A percentile compares a stretch with the other conserved stretches of the same genome.
Conservation (phyloP, 2,329 filamentous ascomycete species). For the Xylaria arbuscula region DNA sequence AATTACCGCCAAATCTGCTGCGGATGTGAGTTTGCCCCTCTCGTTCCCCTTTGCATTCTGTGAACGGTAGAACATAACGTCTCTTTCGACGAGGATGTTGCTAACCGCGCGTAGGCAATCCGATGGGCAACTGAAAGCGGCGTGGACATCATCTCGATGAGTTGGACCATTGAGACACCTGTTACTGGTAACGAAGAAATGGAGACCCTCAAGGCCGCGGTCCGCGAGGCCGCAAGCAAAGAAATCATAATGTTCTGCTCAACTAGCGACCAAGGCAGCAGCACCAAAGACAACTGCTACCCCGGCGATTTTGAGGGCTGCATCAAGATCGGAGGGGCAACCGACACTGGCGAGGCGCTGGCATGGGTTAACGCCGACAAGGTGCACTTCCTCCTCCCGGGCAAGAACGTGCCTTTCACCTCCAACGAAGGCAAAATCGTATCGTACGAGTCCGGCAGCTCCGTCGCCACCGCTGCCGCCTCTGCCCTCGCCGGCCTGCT, state of each 20-base stretch:
- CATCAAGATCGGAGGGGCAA: conserved; percentile 20
- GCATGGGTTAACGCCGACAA: conserved; percentile 1
- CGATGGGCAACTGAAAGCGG: conserved; percentile 38
- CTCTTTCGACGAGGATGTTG: no score
- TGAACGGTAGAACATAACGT: not conserved
- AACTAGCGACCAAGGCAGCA: conserved; percentile 47
- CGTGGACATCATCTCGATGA: conserved; percentile 50
- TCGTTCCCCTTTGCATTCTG: no score
- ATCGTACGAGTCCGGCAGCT: not conserved
- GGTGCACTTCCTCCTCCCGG: not conserved
- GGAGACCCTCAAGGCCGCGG: not conserved
- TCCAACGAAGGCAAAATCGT: not conserved
- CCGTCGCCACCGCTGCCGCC: not conserved
- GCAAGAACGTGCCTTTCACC: not conserved
- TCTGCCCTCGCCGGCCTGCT: not conserved
- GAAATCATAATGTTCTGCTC: conserved; percentile 55
- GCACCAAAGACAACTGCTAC: not conserved
- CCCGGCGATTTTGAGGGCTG: not conserved
- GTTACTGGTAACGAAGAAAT: no score
- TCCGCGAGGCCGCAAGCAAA: not conserved
- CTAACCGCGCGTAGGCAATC: conserved; percentile 30
- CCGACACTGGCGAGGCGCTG: not conserved
- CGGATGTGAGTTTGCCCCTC: no score
- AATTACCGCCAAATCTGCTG: no score
- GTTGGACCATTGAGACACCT: conserved; percentile 48